Base-by-base conservation (phyloP, 805 yeast genomes). In the Zygoascus flipseniorum region DNA sequence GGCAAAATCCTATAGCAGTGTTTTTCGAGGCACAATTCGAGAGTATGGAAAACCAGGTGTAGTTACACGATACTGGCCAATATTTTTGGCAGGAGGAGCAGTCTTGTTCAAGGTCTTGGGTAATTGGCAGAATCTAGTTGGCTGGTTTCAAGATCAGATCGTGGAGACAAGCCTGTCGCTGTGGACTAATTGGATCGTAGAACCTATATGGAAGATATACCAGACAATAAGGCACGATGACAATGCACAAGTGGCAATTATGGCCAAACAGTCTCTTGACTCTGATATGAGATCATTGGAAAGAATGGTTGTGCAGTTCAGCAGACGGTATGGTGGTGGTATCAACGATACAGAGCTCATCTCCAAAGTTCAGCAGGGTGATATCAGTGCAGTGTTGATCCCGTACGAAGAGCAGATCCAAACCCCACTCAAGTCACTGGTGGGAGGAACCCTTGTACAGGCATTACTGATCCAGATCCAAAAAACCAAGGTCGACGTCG, bases 401-500 rank as follows among this genome's bases (percentile, higher is more conserved):
- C 80, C 81, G 32, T 93, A 93, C 65, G 98, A 92, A 63, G 62
- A 70, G 26, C 92, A 89, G 59, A 72, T 93, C 54, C 78, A 81
- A 54, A 66, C 73, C 5, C 98, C 98, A 0, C 63, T 89, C 47
- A 76, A 73, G 52, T 81, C 83, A 39, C 60, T 83, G 1, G 54
- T 89, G 2, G 69, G 70, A 13, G 99, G 98, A 3, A 80, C 82
- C 53, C 75, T 92, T 58, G 68, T 89, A 8, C 76, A 96, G 52
- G 82, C 90, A 14, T 67, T 93, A 47, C 71, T 93, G 62, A 90
- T 92, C 57, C 98, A 93, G 68, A 74, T 93, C n/a, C 99, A 92
- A 67, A 92, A 93, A 69, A 85, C 96, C 11, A 92, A 92, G 69
- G 97, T 93, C 6, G 99, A 92, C 66, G 96, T 96, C 8, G 89